Evolutionary conservation across 805 yeast genomes (phyloP).

Genomic region (Candida xyloterini): DNA sequence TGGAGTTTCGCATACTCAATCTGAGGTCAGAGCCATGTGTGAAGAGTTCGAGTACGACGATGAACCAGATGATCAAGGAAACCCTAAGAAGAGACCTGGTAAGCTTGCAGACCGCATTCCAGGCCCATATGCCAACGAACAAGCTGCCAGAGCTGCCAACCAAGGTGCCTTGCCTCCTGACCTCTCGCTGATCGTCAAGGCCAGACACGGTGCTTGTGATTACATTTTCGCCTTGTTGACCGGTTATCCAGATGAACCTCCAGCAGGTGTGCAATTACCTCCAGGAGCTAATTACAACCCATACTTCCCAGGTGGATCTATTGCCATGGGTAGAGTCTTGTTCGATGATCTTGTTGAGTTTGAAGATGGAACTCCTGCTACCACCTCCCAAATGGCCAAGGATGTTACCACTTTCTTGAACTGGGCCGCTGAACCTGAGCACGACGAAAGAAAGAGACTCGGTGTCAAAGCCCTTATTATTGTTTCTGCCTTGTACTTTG

Average conservation of each 20-base stretch:
- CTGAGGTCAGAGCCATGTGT: conserved; percentile 89
- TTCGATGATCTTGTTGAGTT: conserved; percentile 97
- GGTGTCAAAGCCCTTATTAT: conserved; percentile 91
- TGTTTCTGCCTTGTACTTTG: conserved; percentile 71
- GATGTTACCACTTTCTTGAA: conserved; percentile 93
- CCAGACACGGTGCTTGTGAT: conserved; percentile 97
- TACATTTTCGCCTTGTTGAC: conserved; percentile 93
- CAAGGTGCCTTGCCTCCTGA: conserved; percentile 99
- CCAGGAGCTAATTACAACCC: conserved; percentile 98
- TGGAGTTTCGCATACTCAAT: conserved; percentile 90
- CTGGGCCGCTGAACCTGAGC: conserved; percentile 99
- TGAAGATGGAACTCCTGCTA: conserved; percentile 98
- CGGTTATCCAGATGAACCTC: conserved; percentile 98
- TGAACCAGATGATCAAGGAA: conserved; percentile 94
- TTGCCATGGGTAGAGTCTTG: conserved; percentile 98
- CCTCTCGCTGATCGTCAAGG: conserved; percentile 93
- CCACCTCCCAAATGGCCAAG: conserved; percentile 99
- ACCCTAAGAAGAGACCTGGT: conserved; percentile 97
- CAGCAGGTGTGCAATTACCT: conserved; percentile 93
- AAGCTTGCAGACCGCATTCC: conserved; percentile 94
- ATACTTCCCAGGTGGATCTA: conserved; percentile 99
- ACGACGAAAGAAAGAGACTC: conserved; percentile 94
- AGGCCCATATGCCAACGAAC: conserved; percentile 95
- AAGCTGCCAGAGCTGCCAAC: conserved; percentile 99
- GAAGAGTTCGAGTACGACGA: conserved; percentile 98